phyloP scores from a whole-genome alignment of 2,329 filamentous ascomycete species.

The Westerdykella aurantiaca region DNA sequence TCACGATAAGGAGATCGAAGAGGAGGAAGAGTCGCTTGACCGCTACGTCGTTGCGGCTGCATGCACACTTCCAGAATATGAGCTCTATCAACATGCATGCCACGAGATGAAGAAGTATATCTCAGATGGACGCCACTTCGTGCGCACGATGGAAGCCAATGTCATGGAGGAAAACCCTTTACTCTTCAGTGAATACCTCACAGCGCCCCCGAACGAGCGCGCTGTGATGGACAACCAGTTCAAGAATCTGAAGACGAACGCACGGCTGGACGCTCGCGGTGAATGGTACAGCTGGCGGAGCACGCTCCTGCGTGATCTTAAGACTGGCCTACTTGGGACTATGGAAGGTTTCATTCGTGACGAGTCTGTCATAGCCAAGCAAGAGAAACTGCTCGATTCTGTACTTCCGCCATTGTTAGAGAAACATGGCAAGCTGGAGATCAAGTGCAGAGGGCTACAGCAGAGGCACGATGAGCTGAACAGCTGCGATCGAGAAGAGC shows the following conservation, averaged over 20 bases:
- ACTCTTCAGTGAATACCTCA: constrained; percentile 86
- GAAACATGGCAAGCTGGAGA: constrained; percentile 56
- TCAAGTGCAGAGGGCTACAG: constrained; percentile 63
- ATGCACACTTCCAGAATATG: constrained; percentile 86
- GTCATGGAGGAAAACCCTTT: constrained; percentile 86
- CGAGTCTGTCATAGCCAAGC: constrained; percentile 58
- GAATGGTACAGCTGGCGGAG: constrained; percentile 99
- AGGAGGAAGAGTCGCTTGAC: constrained; percentile 56
- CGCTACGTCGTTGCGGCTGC: constrained; percentile 81
- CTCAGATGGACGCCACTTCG: constrained; percentile 81
- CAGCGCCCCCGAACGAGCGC: constrained; percentile 76
- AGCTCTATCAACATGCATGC: constrained; percentile 91
- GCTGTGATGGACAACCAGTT: constrained; percentile 92
- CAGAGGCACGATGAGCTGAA: constrained; percentile 68
- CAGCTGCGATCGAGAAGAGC: constrained; percentile 73
- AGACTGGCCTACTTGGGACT: constrained; percentile 71
- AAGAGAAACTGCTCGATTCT: constrained; percentile 62
- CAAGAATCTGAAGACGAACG: constrained; percentile 93
- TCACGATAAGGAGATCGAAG: constrained; percentile 33
- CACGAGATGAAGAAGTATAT: constrained; percentile 97
- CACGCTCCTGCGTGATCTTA: constrained; percentile 76
- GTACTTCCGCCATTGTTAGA: constrained; percentile 61
- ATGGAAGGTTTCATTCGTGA: constrained; percentile 72
- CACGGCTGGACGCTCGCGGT: constrained; percentile 82
- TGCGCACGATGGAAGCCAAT: constrained; percentile 83